phyloP scores from a whole-genome alignment of 352 stramenopile genomes.

The Phytophthora multivora region DNA sequence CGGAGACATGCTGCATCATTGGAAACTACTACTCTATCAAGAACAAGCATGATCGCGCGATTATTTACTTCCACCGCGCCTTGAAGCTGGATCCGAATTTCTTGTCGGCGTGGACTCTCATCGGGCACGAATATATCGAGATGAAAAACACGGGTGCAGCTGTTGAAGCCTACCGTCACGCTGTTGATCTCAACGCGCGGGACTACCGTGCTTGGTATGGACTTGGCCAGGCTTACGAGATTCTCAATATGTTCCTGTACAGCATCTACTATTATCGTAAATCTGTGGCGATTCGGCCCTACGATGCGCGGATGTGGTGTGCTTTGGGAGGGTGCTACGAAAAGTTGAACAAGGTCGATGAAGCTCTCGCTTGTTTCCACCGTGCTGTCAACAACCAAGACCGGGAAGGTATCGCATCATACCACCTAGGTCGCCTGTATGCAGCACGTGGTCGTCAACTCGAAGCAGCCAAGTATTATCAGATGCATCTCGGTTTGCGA shows the following conservation, averaged over 20 bases:
- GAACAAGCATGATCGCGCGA: conserved; percentile 95
- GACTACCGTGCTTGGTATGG: conserved; percentile 99
- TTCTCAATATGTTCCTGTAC: conserved; percentile 98
- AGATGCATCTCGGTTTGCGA: conserved; percentile 62
- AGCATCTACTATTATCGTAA: conserved; percentile 99
- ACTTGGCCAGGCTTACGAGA: conserved; percentile 98
- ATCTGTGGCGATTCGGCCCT: conserved; percentile 93
- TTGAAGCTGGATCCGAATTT: conserved; percentile 96
- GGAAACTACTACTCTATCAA: conserved; percentile 91
- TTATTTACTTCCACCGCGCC: conserved; percentile 97
- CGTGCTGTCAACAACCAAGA: conserved; percentile 80
- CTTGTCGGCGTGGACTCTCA: conserved; percentile 97
- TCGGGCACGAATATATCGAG: conserved; percentile 99
- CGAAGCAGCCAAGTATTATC: conserved; percentile 77
- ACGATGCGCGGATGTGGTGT: conserved; percentile 98
- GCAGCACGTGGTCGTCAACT: conserved; percentile 50
- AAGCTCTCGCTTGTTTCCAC: conserved; percentile 79
- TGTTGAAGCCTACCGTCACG: conserved; percentile 96
- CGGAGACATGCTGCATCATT: conserved; percentile 98
- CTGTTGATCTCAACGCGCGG: conserved; percentile 90
- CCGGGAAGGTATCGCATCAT: conserved; percentile 75
- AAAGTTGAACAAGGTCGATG: conserved; percentile 69
- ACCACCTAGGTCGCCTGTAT: conserved; percentile 68
- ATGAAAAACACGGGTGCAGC: conserved; percentile 98
- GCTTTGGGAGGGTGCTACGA: conserved; percentile 91